phyloP scores from a whole-genome alignment of 2,329 filamentous ascomycete genomes.

The Mycosphaerella arachidis region DNA sequence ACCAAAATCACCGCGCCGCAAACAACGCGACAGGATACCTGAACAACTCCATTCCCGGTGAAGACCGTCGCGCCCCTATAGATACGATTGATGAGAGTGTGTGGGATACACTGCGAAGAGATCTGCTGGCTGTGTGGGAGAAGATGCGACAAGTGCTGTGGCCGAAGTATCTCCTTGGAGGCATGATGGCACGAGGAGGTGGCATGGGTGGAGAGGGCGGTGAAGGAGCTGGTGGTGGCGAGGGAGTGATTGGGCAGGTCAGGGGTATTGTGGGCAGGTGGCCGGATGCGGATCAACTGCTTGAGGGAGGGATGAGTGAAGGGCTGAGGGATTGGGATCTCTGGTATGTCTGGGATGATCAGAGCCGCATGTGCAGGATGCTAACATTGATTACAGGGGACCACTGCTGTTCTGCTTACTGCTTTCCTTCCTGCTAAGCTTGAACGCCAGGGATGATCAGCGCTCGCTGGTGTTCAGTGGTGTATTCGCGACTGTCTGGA shows the following conservation, averaged over 20 bases:
- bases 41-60: slow-evolving; percentile 83
- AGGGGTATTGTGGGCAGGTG: slow-evolving; percentile 57
- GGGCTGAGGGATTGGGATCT: slow-evolving; percentile 95
- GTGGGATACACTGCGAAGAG: slow-evolving; percentile 92
- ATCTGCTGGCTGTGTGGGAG: slow-evolving; percentile 89
- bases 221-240: slow-evolving; percentile 41
- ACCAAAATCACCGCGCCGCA: slow-evolving; percentile 50
- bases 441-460: slow-evolving; percentile 74
- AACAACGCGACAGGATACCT: slow-evolving; percentile 72
- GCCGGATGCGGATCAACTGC: slow-evolving; percentile 63
- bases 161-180: slow-evolving; percentile 83
- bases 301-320: slow-evolving; percentile 74
- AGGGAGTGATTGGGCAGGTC: slow-evolving; percentile 45
- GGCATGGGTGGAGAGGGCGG: slow-evolving; percentile 54
- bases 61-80: slow-evolving; percentile 81
- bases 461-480: slow-evolving; percentile 88
- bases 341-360: slow-evolving; percentile 52
- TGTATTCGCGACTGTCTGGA: slow-evolving; percentile 94
- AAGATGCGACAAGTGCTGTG: slow-evolving; percentile 98
- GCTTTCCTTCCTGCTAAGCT: slow-evolving; percentile 79
- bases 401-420: slow-evolving; percentile 90
- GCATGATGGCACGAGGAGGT: slow-evolving; percentile 56
- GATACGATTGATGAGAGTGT: slow-evolving; percentile 97
- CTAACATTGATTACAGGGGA: slow-evolving; percentile 55
- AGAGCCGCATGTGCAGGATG: background rate